phyloP scores from a whole-genome alignment of 176 grass and related monocot species.

The Oryza coarctata region DNA sequence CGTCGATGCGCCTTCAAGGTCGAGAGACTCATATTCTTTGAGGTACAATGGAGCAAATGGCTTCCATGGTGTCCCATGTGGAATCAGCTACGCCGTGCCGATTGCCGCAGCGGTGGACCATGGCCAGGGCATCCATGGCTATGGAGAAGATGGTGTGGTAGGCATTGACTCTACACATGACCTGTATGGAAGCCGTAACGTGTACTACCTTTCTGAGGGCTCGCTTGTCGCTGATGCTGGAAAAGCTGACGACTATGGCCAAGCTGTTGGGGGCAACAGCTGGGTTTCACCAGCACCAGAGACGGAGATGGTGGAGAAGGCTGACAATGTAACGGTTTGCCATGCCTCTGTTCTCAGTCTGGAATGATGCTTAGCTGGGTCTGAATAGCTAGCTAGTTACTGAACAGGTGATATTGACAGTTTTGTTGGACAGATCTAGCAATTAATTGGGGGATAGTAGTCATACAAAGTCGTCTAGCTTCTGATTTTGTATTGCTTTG shows the following conservation, averaged over 20 bases:
- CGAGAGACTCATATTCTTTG: conserved; percentile 6
- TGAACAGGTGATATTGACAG: not conserved
- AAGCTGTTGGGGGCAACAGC: conserved; percentile 29
- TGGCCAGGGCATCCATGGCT: conserved; percentile 31
- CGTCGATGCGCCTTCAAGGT: conserved; percentile 24
- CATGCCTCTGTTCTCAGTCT: conserved; percentile 54
- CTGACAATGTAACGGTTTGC: conserved; percentile 45
- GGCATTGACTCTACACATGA: conserved; percentile 12
- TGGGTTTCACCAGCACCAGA: conserved; percentile 29
- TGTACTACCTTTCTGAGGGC: conserved; percentile 40
- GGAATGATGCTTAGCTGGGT: conserved; percentile 52
- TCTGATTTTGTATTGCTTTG: conserved; percentile 5
- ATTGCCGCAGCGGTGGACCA: conserved; percentile 45
- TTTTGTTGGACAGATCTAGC: not conserved
- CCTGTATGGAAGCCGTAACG: conserved; percentile 19
- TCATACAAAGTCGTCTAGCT: conserved; percentile 30
- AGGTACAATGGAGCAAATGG: conserved; percentile 18
- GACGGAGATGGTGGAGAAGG: conserved; percentile 4
- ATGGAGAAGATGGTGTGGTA: conserved; percentile 19
- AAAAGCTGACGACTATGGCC: conserved; percentile 36
- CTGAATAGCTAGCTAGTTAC: not conserved
- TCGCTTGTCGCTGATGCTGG: not conserved
- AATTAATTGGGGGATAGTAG: not conserved
- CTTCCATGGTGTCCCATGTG: not conserved
- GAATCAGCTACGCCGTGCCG: conserved; percentile 40